Evolutionary conservation across 2,329 filamentous ascomycete genomes (phyloP), one percentile per base, ranked within the genome.

Genomic region (Hypoxylon sp.): DNA sequence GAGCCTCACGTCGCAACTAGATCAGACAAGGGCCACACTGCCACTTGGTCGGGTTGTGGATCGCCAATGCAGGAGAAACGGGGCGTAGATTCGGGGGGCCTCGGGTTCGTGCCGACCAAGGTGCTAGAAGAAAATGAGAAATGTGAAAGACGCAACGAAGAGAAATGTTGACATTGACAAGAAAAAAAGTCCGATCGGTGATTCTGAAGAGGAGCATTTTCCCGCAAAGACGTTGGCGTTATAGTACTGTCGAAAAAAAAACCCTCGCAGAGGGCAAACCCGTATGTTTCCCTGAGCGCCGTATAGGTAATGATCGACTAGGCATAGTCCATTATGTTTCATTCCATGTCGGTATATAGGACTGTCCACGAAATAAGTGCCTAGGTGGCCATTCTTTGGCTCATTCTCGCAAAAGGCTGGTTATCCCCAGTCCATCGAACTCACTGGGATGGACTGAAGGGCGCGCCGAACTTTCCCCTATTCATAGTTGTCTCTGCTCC

Each of bases 61-160:
- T 55, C 71, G 72, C 73, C 73, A 70, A 71, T 68, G 35, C 57
- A 65, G 71, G 70, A 75, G 73, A 68, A 59, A 63, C 51, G 67
- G 53, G 46, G 50, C 59, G 59, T 62, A 29, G 63, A 65, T 52
- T 71, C 72, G 73, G 73, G 39, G 71, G 46, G 48, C 37, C 35
- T 69, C 70, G 72, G 72, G 66, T 66, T 72, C 46, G 48, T 53
- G 39, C 19, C 11, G 57, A 53, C 35, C 17, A 60, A 29, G 62
- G 52, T 64, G 17, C 37, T 65, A 59, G 54, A 57, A 52, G 51
- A 67, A 71, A 64, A 63, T 58, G 60, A 51, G 26, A 57, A 53
- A 44, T 39, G 44, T 22, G 37, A 63, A 68, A 68, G 65, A 63
- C 55, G 53, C 35, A 50, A 54, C 13, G 35, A 61, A 62, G 24